These are phyloP conservation scores for Skeletonema marinoi DNA, from an alignment of 108 stramenopile species.

Conservation along the genomic window DNA sequence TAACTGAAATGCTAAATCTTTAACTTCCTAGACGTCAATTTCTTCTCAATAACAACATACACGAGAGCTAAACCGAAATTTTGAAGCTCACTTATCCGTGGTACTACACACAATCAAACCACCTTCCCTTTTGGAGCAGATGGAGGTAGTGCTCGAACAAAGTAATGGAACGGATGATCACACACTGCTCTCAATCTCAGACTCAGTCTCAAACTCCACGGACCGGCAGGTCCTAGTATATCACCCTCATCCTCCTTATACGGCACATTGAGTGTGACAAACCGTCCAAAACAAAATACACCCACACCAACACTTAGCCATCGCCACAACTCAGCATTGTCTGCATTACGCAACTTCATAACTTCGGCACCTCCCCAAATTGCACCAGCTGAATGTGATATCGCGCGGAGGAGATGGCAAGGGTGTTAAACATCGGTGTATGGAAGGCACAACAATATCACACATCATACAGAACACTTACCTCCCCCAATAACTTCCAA, in stretches of 20 bases:
- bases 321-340: conserved; percentile 38
- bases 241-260: conserved; percentile 44
- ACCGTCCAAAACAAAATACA: conserved; percentile 31
- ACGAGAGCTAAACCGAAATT: too few species aligned
- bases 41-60: too few species aligned
- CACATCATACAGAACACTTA: too few species aligned
- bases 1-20: not conserved
- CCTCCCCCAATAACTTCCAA: conserved; percentile 39
- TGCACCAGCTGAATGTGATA: conserved; percentile 13
- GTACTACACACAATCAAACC: not conserved
- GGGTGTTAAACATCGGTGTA: too few species aligned
- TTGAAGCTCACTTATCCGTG: not conserved
- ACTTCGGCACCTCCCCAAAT: conserved; percentile 44
- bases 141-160: conserved; percentile 38
- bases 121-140: conserved; percentile 18
- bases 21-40: too few species aligned
- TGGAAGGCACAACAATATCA: too few species aligned
- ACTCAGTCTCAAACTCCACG: conserved; percentile 36
- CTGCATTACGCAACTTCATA: conserved; percentile 13
- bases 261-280: conserved; percentile 31
- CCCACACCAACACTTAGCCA: conserved; percentile 30
- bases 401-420: too few species aligned
- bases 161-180: conserved; percentile 51
- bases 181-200: conserved; percentile 33
- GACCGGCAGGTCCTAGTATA: conserved; percentile 43